phyloP scores from a whole-genome alignment of 2,329 filamentous ascomycete species.

The Lachnellula arida region DNA sequence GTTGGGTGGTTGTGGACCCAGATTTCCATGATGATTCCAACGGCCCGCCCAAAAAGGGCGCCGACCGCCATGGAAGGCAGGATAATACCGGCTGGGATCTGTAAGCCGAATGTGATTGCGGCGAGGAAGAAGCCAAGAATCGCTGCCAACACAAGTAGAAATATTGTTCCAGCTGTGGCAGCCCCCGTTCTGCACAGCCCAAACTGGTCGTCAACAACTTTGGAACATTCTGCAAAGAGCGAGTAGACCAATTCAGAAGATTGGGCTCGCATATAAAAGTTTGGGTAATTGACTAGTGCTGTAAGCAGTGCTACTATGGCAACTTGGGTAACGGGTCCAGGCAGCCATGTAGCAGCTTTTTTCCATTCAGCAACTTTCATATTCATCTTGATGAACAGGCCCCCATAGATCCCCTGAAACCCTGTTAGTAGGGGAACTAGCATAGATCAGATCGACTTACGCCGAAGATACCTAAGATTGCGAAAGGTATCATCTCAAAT shows the following conservation, averaged over 20 bases:
- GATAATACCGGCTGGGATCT: slow-evolving; percentile 93
- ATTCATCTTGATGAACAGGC: slow-evolving; percentile 90
- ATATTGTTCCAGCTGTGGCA: slow-evolving; percentile 75
- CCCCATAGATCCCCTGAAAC: slow-evolving; percentile 76
- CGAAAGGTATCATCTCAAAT: slow-evolving; percentile 88
- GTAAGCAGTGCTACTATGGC: slow-evolving; percentile 74
- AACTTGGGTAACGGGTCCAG: slow-evolving; percentile 75
- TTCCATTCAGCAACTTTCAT: slow-evolving; percentile 82
- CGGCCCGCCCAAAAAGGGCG: slow-evolving; percentile 79
- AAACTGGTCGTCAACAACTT: slow-evolving; percentile 77
- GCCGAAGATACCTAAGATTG: slow-evolving; percentile 78
- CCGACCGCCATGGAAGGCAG: slow-evolving; percentile 95
- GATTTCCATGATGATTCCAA: slow-evolving; percentile 86
- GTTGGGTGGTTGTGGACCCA: slow-evolving; percentile 74
- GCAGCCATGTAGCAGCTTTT: slow-evolving; percentile 58
- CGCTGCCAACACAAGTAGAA: slow-evolving; percentile 77
- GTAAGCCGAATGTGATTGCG: slow-evolving; percentile 84
- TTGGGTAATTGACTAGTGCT: slow-evolving; percentile 88
- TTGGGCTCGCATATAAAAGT: slow-evolving; percentile 93
- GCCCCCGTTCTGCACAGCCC: slow-evolving; percentile 85
- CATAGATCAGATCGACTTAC: slow-evolving; percentile 35
- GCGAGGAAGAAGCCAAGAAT: slow-evolving; percentile 81
- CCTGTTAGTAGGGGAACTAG: slow-evolving; percentile 13
- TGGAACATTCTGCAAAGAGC: slow-evolving; percentile 85
- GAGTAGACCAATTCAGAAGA: slow-evolving; percentile 86